Base-by-base conservation (phyloP, 1,139 yeast genomes). In the Candida neerlandica region DNA sequence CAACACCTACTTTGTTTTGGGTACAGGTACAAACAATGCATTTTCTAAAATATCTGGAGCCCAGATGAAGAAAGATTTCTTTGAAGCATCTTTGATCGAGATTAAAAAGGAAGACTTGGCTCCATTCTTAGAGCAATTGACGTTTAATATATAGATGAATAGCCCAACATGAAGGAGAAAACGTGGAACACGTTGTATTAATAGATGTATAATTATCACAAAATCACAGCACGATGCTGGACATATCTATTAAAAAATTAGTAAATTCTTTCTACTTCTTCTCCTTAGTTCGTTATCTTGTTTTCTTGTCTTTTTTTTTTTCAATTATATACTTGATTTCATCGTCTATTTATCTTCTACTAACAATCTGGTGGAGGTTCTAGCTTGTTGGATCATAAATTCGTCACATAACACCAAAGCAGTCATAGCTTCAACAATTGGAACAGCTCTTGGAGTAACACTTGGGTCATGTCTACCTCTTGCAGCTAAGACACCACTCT, bases 401-500 rank as follows among this genome's bases (percentile, higher is more conserved):
- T 89, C 85, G 68, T 94, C 99, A 47, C 92, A 94, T 58, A 94
- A 72, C 2, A 90, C 97, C 58, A 95, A 77, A 7, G 98, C 96
- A 49, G 98, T 82, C 99, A 94, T 94, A 42, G 99, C 90, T 73
- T 94, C 99, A 42, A 94, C 98, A 63, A 94, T 94, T 46, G 99
- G 99, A 51, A 94, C 92, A 29, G 99, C 99, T 70, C 99, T 85
- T 56, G 99, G 99, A 12, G 96, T 96, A 49, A 94, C 99, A 64
- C 94, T 90, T 29, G 99, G 99, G 67, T 94, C 99, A 65, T 94
- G 99, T 77, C 99, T 87, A 53, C 99, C 99, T 67, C 94, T 85
- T 38, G 99, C 97, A 48, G 96, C 96, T 56, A 94, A 80, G 15
- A 86, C 83, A 62, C 99, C 99, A 43, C 75, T 81, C 55, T 78